phyloP scores from a whole-genome alignment of 1,284 basidiomycete genomes.

The Malassezia caprae region DNA sequence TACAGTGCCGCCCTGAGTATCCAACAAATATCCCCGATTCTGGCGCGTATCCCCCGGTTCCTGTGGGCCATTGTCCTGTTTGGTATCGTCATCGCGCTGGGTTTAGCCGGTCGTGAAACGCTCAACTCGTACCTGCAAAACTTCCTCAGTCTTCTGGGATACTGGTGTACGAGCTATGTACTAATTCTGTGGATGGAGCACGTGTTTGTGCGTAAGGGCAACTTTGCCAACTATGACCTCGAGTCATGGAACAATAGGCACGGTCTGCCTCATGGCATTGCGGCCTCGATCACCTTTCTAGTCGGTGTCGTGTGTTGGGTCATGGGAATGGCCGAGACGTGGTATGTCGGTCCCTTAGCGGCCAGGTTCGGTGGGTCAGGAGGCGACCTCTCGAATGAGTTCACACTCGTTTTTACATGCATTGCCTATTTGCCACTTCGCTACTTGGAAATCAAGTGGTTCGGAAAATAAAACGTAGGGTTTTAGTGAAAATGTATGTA shows the following conservation, averaged over 20 bases:
- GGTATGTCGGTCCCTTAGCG: not conserved
- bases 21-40: not conserved
- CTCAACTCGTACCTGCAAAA: slow-evolving; percentile 3
- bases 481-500: no score
- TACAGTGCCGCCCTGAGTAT: not conserved
- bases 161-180: slow-evolving; percentile 1
- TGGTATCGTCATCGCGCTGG: not conserved
- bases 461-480: not conserved
- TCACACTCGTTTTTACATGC: not conserved
- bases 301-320: slow-evolving; percentile 2
- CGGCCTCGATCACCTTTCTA: not conserved
- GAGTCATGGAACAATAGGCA: not conserved
- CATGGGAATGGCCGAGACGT: not conserved
- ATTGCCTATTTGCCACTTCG: not conserved
- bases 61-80: not conserved
- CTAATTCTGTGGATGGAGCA: not conserved
- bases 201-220: slow-evolving; percentile 15
- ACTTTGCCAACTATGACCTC: slow-evolving; percentile 21
- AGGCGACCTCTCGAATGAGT: not conserved
- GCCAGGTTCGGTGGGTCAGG: not conserved
- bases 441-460: not conserved
- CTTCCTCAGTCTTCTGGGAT: not conserved
- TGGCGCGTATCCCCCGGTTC: not conserved
- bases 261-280: not conserved
- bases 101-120: not conserved